Evolutionary conservation across 495 filamentous ascomycete species (phyloP).

Genomic region (Tricharina praecox): DNA sequence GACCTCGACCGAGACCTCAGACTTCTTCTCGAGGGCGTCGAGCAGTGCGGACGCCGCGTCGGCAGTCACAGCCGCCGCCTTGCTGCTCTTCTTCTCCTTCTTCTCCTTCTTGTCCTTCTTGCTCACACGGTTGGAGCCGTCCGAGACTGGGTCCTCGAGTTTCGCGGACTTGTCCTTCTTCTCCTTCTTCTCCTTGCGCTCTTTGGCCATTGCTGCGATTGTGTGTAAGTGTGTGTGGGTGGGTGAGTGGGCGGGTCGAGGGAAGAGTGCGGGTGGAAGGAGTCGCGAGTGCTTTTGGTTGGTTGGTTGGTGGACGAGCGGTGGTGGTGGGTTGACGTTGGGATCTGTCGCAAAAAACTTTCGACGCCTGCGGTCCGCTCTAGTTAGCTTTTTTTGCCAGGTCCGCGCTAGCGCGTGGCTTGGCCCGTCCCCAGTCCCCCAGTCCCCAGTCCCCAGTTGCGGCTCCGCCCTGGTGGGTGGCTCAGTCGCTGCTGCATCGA

Average conservation of each 20-base stretch:
- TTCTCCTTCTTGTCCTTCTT: constrained; percentile 35
- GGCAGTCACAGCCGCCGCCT: constrained; percentile 27
- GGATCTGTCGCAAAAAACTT: constrained; percentile 9
- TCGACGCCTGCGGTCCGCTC: no score
- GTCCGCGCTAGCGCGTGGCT: constrained; percentile 2
- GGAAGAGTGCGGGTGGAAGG: no score
- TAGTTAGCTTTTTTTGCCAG: no score
- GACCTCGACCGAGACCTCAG: constrained; percentile 11
- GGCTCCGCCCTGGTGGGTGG: no score
- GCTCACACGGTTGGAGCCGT: constrained; percentile 30
- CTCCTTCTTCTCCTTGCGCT: constrained; percentile 56
- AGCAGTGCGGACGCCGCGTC: constrained; percentile 25
- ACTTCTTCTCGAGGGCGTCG: constrained; percentile 11
- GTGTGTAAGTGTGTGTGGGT: no score
- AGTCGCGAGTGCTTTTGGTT: constrained; percentile 1
- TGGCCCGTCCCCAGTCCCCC: no score
- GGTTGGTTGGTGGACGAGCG: constrained; percentile 8
- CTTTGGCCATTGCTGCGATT: constrained; percentile 23
- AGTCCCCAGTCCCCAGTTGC: no score
- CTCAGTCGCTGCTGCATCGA: no score
- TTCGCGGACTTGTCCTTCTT: constrained; percentile 45
- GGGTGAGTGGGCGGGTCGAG: no score
- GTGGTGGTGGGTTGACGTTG: constrained; percentile 10
- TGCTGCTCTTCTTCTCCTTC: constrained; percentile 37
- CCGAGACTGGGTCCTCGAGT: constrained; percentile 36